Evolutionary conservation across 2,329 filamentous ascomycete species (phyloP), one percentile per base, ranked within the genome.

Genomic region (Conoideocrella luteorostrata): DNA sequence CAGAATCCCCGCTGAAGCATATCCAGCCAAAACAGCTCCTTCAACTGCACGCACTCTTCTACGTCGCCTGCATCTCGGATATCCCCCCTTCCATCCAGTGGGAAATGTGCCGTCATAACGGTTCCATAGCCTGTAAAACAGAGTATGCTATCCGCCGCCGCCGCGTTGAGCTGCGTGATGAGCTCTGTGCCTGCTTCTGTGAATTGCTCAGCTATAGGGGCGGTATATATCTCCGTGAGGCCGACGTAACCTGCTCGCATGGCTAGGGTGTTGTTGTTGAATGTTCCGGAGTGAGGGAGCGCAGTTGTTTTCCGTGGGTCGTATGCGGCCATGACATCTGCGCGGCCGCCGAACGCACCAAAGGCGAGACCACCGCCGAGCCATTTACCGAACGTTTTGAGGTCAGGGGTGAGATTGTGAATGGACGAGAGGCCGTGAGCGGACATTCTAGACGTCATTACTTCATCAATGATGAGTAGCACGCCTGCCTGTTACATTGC

Each of bases 401-500:
- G 57, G 53, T 86, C 82, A 0, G 82, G 80, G 2, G 61, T 64
- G 7, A 82, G 56, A 2, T 61, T 66, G 21, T 65, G 46, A 18
- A 62, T 47, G 2, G 59, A 54, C 5, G 71, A 67, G 3, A 80
- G 57, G 1, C 82, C 80, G 6, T 68, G 62, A 2, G 65, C 64
- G 4, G 54, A 56, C 22, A 85, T 61, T 2, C 82, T 70, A 4
- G 77, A 82, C 0, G 82, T 85, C 74, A 85, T 82, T 5, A 87
- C 82, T 60, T 88, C 84, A 56, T 88, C 84, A 12, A 85, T 64
- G 28, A 88, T 78, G 50, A 88, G 72, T 1, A 87, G 46, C 0
- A 76, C 75, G 2, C 73, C 74, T 0, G 66, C 60, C 54, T 70
- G 6, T 35, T 6, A 11, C 20, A 15, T 12, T 34, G 52, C 18